phyloP scores from a whole-genome alignment of 768 basidiomycete species.

The Lyophyllum shimeji region DNA sequence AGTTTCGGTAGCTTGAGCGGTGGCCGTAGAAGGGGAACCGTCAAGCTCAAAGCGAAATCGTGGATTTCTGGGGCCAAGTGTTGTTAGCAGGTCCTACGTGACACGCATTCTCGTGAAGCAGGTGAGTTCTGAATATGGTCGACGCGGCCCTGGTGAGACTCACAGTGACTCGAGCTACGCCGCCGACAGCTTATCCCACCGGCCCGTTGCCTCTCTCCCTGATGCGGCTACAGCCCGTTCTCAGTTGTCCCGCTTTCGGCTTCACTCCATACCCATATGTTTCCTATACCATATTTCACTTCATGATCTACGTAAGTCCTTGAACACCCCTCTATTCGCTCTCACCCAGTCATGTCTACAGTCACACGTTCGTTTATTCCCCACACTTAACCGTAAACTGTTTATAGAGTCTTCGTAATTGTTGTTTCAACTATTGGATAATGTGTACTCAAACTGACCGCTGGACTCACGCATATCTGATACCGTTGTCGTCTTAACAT shows the following conservation, averaged over 20 bases:
- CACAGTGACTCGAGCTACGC: constrained; percentile 1
- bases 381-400: constrained; percentile 9
- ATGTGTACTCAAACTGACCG: constrained; percentile 25
- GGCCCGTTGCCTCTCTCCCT: constrained; percentile 2
- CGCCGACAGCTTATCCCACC: neutral
- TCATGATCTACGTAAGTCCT: constrained; percentile 12
- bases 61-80: constrained; percentile 67
- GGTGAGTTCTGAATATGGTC: neutral
- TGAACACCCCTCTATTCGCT: neutral
- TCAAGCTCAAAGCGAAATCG: constrained; percentile 58
- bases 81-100: constrained; percentile 42
- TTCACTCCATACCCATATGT: constrained; percentile 35
- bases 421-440: constrained; percentile 34
- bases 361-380: constrained; percentile 13
- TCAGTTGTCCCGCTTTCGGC: constrained; percentile 8
- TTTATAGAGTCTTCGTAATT: constrained; percentile 30
- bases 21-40: constrained; percentile 57
- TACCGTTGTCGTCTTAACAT: neutral
- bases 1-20: constrained; percentile 83
- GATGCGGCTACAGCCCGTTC: constrained; percentile 2
- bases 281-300: constrained; percentile 37
- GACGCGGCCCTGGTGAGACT: neutral
- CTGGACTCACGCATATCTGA: constrained; percentile 8
- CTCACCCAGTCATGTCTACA: constrained; percentile 4
- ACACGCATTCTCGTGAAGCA: neutral